Evolutionary conservation across 169 alveolate genomes (phyloP).

Genomic region (Plasmodium gallinaceum): DNA sequence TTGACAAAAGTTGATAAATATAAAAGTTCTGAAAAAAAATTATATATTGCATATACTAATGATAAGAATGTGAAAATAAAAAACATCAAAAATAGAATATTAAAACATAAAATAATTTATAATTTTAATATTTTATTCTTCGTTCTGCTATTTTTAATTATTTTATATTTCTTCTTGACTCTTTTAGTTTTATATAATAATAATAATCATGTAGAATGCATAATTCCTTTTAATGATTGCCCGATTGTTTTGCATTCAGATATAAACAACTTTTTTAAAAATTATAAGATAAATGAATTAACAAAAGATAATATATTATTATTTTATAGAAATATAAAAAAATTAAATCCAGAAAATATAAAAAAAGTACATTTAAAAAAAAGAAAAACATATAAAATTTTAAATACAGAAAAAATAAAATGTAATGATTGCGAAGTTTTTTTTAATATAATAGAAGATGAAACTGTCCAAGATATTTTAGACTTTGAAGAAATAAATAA

Average conservation of each 20-base stretch:
- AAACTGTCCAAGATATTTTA: constrained; percentile 35
- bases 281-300: constrained; percentile 11
- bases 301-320: constrained; percentile 20
- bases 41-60: constrained; percentile 34
- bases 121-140: constrained; percentile 17
- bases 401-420: constrained; percentile 20
- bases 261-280: constrained; percentile 9
- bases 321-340: constrained; percentile 9
- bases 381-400: constrained; percentile 16
- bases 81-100: constrained; percentile 32
- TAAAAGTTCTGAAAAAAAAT: not conserved
- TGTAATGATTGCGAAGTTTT: constrained; percentile 34
- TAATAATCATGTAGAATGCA: constrained; percentile 28
- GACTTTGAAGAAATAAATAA: constrained; percentile 25
- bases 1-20: not conserved
- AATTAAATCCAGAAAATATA: not conserved
- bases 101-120: constrained; percentile 1
- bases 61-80: constrained; percentile 15
- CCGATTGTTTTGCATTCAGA: constrained; percentile 37
- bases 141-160: not conserved
- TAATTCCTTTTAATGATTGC: constrained; percentile 29
- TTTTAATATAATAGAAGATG: constrained; percentile 12
- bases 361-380: not conserved
- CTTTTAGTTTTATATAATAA: constrained; percentile 19
- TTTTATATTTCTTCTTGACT: not conserved